Conservation (phyloP, 495 filamentous ascomycete species). For the Annulohypoxylon stygium region DNA sequence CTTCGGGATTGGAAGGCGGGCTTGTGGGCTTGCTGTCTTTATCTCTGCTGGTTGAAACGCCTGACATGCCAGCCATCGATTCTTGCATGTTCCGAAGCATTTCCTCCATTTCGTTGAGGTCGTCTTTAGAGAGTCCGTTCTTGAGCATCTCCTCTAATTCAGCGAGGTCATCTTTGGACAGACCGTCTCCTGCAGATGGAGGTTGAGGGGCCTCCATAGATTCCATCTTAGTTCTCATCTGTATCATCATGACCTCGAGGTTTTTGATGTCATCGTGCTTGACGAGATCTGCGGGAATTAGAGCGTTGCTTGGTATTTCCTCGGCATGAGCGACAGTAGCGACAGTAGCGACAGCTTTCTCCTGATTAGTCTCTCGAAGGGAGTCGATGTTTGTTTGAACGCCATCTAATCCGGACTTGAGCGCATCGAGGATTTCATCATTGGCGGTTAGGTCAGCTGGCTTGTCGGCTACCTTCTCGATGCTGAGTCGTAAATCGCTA, state of each 20-base stretch:
- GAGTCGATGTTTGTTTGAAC: slow-evolving; percentile 81
- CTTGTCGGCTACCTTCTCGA: slow-evolving; percentile 83
- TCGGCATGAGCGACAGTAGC: slow-evolving; percentile 60
- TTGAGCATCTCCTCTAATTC: slow-evolving; percentile 57
- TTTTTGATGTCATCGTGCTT: slow-evolving; percentile 82
- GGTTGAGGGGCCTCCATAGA: slow-evolving; percentile 73
- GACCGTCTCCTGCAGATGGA: slow-evolving; percentile 51
- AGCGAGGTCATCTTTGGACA: slow-evolving; percentile 60
- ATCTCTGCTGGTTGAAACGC: slow-evolving; percentile 32
- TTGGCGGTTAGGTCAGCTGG: slow-evolving; percentile 82
- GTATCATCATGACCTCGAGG: slow-evolving; percentile 82
- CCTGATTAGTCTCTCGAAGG: slow-evolving; percentile 69
- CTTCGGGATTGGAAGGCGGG: slow-evolving; percentile 49
- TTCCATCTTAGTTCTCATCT: slow-evolving; percentile 86
- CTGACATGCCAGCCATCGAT: slow-evolving; percentile 49
- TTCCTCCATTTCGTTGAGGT: slow-evolving; percentile 71
- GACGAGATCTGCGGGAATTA: slow-evolving; percentile 58
- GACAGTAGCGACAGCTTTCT: slow-evolving; percentile 69
- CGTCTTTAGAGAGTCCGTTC: slow-evolving; percentile 65
- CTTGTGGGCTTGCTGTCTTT: slow-evolving; percentile 37
- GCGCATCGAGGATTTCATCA: slow-evolving; percentile 86
- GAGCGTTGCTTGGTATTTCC: slow-evolving; percentile 44
- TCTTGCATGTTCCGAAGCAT: slow-evolving; percentile 55
- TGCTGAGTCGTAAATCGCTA: slow-evolving; percentile 75
- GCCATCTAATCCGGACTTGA: slow-evolving; percentile 80